Base-by-base conservation (phyloP, 2,329 filamentous ascomycete species). In the Fusarium humuli region DNA sequence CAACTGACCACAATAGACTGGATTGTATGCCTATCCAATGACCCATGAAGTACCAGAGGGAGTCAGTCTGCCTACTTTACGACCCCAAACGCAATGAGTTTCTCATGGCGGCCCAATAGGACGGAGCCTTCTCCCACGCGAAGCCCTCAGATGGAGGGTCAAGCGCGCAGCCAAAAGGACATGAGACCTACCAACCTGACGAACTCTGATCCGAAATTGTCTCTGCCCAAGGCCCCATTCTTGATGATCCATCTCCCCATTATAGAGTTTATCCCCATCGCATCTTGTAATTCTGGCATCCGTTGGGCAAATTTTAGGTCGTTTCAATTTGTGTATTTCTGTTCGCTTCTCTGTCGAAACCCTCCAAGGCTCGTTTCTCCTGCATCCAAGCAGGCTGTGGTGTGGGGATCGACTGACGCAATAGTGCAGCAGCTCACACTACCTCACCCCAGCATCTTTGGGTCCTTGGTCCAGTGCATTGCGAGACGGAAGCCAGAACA, bases 51-150 rank as follows among this genome's bases (percentile, higher is more conserved):
- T 65, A 42, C 65, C 44, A 22, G 44, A 69, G 45, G 42, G 34
- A 69, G 65, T 69, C 65, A 61, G 65, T 54, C 53, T 61, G 65
- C 65, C 65, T 69, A 60, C 65, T 45, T 64, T 54, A 42, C 64
- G 58, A 65, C 65, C 65, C 64, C 52, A 68, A 65, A 46, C 48
- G 49, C 55, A 61, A 62, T 61, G 54, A 61, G 68, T 60, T 52
- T 71, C 61, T 30, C 61, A 75, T 73, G 69, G 72, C 73, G 54
- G 72, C 73, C 73, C 73, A 75, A 75, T 75, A 62, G 69, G 66
- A 61, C 47, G 59, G 22, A 45, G 40, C 53, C 70, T 57, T 70
- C 57, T 58, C 61, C 72, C 72, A 75, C 67, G 71, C 72, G 64
- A 75, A 71, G 49, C 65, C 56, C 54, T 72, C 53, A 65, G 65